phyloP scores from a whole-genome alignment of 306 rosid species.

The Mucuna pruriens region DNA sequence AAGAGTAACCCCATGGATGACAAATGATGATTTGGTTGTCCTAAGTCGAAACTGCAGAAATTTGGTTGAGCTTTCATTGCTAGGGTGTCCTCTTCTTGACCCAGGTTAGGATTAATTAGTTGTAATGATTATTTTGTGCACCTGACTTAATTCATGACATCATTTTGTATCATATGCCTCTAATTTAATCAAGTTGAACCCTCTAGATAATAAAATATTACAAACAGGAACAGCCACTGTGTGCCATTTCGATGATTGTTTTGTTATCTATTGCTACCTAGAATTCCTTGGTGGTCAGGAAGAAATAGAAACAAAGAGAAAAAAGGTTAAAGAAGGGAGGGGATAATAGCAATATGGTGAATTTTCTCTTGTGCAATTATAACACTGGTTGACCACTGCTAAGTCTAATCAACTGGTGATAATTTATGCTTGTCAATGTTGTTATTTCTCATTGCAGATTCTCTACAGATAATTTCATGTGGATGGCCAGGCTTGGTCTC shows the following conservation, averaged over 20 bases:
- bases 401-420: constrained; percentile 2
- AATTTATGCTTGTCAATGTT: constrained; percentile 21
- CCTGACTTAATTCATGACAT: constrained; percentile 22
- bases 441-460: constrained; percentile 56
- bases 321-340: not conserved
- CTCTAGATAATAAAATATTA: constrained; percentile 8
- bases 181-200: constrained; percentile 22
- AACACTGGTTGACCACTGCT: not conserved
- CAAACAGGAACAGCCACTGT: constrained; percentile 8
- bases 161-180: constrained; percentile 31
- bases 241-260: constrained; percentile 26
- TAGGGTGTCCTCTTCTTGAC: constrained; percentile 72
- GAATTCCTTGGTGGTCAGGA: not conserved
- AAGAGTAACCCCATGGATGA: constrained; percentile 87
- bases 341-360: constrained; percentile 7
- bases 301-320: not conserved
- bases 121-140: constrained; percentile 22
- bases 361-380: constrained; percentile 27
- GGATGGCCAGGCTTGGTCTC: constrained; percentile 95
- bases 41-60: constrained; percentile 62
- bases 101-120: constrained; percentile 62
- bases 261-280: constrained; percentile 17
- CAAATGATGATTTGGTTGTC: constrained; percentile 66
- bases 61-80: constrained; percentile 74
- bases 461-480: constrained; percentile 68